Evolutionary conservation across 306 rosid genomes (phyloP).

Genomic region (Cucumis sativus): Cucumber_9930_V3 NC_026660.2:18607001-18607500

Average conservation of each 20-base stretch:
- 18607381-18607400: slow-evolving; percentile 83
- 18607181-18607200: not conserved
- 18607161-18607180: not conserved
- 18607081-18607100: not conserved
- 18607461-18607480: slow-evolving; percentile 81
- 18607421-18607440: slow-evolving; percentile 88
- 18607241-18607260: not conserved
- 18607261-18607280: not conserved
- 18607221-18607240: not conserved
- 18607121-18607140: not conserved
- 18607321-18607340: slow-evolving; percentile 54
- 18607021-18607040: slow-evolving; percentile 88
- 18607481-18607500: slow-evolving; percentile 91
- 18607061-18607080: slow-evolving; percentile 46
- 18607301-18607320: slow-evolving; percentile 56
- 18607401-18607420: slow-evolving; percentile 91
- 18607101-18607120: not conserved
- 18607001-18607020: slow-evolving; percentile 82
- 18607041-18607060: slow-evolving; percentile 86
- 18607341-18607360: slow-evolving; percentile 74
- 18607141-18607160: not conserved
- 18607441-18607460: slow-evolving; percentile 79
- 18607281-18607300: slow-evolving; percentile 58
- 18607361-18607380: slow-evolving; percentile 88
- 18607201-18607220: not conserved